phyloP scores from a whole-genome alignment of 176 grass and related monocot species.

The Oryza coarctata region DNA sequence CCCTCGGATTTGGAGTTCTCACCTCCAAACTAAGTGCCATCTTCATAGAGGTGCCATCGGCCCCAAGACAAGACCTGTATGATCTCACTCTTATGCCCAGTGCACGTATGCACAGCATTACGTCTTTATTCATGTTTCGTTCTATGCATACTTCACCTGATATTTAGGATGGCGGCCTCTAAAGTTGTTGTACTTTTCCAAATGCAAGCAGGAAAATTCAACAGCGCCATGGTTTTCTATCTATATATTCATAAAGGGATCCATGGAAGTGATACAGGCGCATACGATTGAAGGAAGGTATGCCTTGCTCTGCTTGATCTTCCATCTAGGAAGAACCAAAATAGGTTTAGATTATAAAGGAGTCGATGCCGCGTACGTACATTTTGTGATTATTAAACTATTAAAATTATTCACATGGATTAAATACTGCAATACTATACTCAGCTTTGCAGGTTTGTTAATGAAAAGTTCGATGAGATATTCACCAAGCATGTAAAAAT shows the following conservation, averaged over 20 bases:
- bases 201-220: constrained; percentile 45
- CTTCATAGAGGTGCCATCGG: constrained; percentile 48
- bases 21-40: constrained; percentile 2
- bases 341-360: no score
- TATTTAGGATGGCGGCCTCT: background rate
- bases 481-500: constrained; percentile 62
- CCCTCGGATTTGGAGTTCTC: constrained; percentile 34
- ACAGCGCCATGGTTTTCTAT: constrained; percentile 43
- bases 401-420: no score
- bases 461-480: constrained; percentile 60
- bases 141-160: background rate
- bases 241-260: constrained; percentile 74
- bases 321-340: no score
- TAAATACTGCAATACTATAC: background rate
- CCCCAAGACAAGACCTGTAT: constrained; percentile 54
- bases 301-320: background rate
- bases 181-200: background rate
- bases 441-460: constrained; percentile 51
- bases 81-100: background rate
- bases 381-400: no score
- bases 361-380: no score
- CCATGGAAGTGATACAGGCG: constrained; percentile 62
- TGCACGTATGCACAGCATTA: background rate
- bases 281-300: constrained; percentile 73
- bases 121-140: background rate